phyloP scores from a whole-genome alignment of 768 basidiomycete genomes.

The Termitomyces sp. region DNA sequence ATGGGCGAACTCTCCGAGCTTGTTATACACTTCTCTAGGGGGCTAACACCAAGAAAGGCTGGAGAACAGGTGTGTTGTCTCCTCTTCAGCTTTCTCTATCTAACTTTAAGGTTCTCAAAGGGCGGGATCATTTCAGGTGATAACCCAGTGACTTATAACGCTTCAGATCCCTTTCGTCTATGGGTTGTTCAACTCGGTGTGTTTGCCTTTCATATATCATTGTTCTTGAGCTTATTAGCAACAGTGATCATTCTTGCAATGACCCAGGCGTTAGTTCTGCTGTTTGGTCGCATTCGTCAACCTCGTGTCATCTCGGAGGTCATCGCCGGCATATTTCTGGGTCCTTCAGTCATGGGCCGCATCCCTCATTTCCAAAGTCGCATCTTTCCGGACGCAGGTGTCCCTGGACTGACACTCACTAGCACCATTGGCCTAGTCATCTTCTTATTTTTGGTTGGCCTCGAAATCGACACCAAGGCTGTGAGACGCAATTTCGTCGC shows the following conservation, averaged over 20 bases:
- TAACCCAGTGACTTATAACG: constrained; percentile 62
- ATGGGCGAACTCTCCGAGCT: constrained; percentile 49
- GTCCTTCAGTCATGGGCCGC: constrained; percentile 71
- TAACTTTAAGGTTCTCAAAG: constrained; percentile 27
- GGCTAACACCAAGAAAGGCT: constrained; percentile 41
- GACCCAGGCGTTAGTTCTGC: constrained; percentile 67
- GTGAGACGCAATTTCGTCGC: constrained; percentile 58
- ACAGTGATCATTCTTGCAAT: constrained; percentile 77
- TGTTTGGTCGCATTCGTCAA: constrained; percentile 68
- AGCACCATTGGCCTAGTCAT: constrained; percentile 72
- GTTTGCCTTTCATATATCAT: constrained; percentile 15
- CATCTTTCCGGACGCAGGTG: constrained; percentile 52
- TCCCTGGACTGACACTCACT: constrained; percentile 62
- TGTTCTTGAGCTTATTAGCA: constrained; percentile 15
- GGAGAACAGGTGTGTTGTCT: constrained; percentile 37
- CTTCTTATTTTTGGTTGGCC: constrained; percentile 82
- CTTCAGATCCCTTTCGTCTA: constrained; percentile 63
- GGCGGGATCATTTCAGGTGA: constrained; percentile 75
- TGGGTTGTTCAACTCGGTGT: constrained; percentile 76
- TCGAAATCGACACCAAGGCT: constrained; percentile 75
- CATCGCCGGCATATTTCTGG: constrained; percentile 84
- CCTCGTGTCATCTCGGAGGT: constrained; percentile 93
- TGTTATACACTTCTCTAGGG: constrained; percentile 21
- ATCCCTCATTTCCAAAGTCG: constrained; percentile 62
- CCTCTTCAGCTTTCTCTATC: not conserved